A percentile compares a stretch with the other conserved stretches of the same genome.
These are phyloP conservation scores for Effrenium voratum DNA, from an alignment of 73 alveolate genomes.

Conservation along the genomic window DNA sequence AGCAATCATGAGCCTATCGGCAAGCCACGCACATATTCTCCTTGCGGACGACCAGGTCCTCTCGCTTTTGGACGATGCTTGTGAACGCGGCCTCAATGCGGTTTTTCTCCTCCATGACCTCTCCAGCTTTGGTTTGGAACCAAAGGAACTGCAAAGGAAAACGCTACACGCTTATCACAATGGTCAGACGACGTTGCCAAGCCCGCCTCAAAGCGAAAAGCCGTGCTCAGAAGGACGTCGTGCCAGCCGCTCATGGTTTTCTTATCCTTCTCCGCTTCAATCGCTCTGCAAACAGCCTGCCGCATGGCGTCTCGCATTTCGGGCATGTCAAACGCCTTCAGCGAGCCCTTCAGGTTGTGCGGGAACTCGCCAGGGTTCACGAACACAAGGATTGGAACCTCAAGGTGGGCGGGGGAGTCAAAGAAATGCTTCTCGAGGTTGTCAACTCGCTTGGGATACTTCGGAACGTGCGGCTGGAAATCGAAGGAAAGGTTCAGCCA, in stretches of 20 bases:
- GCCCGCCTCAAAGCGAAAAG: slow-evolving; percentile 14
- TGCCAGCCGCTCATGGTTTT: background rate
- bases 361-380: slow-evolving; percentile 20
- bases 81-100: background rate
- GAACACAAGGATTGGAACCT: background rate
- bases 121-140: background rate
- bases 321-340: background rate
- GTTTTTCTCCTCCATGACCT: slow-evolving; percentile 7
- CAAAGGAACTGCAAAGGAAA: background rate
- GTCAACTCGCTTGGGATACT: background rate
- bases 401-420: background rate
- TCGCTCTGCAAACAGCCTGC: background rate
- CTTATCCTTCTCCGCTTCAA: background rate
- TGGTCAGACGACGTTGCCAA: no score
- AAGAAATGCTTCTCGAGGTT: slow-evolving; percentile 5
- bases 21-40: background rate
- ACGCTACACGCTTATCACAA: no score
- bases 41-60: background rate
- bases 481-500: slow-evolving; percentile 9
- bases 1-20: background rate
- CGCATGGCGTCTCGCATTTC: slow-evolving; percentile 9
- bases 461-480: slow-evolving; percentile 26
- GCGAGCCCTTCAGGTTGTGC: background rate
- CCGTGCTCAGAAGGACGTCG: slow-evolving; percentile 7
- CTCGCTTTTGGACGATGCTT: slow-evolving; percentile 17